A percentile compares a stretch with the other conserved stretches of the same genome.
Evolutionary conservation across 257 asterid species (phyloP).

Genomic region (Nemophila menziesii): DNA sequence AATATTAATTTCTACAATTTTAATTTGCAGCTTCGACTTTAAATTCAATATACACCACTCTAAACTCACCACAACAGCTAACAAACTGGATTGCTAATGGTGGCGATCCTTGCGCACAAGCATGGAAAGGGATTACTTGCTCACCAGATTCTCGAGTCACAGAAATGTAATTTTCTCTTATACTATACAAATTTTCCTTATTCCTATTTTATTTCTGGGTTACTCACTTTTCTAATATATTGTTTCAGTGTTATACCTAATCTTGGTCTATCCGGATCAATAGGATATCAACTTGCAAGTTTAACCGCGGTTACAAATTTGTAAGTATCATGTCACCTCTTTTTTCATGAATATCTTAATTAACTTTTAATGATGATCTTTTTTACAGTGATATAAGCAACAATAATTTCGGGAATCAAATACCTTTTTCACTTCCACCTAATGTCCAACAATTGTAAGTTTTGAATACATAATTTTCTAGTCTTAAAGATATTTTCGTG

Average conservation of each 20-base stretch:
- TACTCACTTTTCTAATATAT: neutral
- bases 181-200: neutral
- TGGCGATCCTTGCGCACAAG: constrained; percentile 81
- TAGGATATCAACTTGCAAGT: constrained; percentile 54
- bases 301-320: constrained; percentile 52
- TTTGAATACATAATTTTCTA: constrained; percentile 6
- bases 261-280: constrained; percentile 52
- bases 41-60: constrained; percentile 37
- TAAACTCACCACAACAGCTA: constrained; percentile 64
- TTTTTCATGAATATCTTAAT: constrained; percentile 7
- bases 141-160: constrained; percentile 76
- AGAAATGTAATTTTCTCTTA: constrained; percentile 48
- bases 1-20: constrained; percentile 4
- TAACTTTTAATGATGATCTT: constrained; percentile 1
- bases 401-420: constrained; percentile 56
- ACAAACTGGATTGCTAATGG: constrained; percentile 56
- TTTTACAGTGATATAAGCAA: constrained; percentile 76
- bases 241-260: constrained; percentile 50
- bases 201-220: neutral
- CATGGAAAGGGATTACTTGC: constrained; percentile 82
- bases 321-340: constrained; percentile 31
- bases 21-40: constrained; percentile 46
- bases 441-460: constrained; percentile 70
- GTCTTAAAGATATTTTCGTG: constrained; percentile 6
- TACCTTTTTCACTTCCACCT: constrained; percentile 74